These are phyloP conservation scores for Boletus sp. DNA, from an alignment of 768 basidiomycete species.

Conservation along the genomic window DNA sequence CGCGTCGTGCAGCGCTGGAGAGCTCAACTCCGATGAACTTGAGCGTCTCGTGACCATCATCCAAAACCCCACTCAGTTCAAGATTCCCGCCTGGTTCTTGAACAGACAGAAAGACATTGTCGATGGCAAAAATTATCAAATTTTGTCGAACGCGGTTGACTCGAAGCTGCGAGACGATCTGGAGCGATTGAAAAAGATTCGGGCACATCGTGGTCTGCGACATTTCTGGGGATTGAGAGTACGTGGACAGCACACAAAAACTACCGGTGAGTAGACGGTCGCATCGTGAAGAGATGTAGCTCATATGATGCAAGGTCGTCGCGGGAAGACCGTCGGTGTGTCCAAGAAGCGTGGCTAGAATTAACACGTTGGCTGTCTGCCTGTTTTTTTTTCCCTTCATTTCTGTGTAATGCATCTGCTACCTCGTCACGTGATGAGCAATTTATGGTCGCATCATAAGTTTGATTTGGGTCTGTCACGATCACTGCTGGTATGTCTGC, in stretches of 20 bases:
- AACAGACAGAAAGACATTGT: conserved; percentile 99
- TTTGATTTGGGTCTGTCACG: conserved; percentile 1
- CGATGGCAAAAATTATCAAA: conserved; percentile 95
- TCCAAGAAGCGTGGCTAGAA: conserved; percentile 83
- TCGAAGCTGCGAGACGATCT: conserved; percentile 98
- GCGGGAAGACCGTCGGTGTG: conserved; percentile 94
- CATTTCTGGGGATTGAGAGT: conserved; percentile 96
- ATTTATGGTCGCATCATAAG: not conserved
- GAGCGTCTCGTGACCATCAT: conserved; percentile 99
- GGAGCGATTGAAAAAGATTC: conserved; percentile 98
- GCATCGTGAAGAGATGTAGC: not conserved
- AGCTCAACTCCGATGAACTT: conserved; percentile 98
- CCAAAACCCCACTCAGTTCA: conserved; percentile 99
- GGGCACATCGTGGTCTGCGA: conserved; percentile 90
- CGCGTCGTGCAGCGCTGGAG: conserved; percentile 71
- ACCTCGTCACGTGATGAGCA: conserved; percentile 22
- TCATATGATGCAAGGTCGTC: conserved; percentile 59
- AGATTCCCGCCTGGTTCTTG: conserved; percentile 98
- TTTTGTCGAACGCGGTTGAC: conserved; percentile 94
- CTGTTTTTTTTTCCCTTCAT: not conserved
- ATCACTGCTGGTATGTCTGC: conserved; percentile 34
- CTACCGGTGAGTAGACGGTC: conserved; percentile 62
- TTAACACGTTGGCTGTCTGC: not conserved
- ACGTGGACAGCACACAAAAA: conserved; percentile 99
- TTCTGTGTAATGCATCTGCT: conserved; percentile 5